A percentile compares a stretch with the other conserved stretches of the same genome.
These are phyloP conservation scores for Draba incana DNA, from an alignment of 345 rosid genomes.

Conservation along the genomic window DNA sequence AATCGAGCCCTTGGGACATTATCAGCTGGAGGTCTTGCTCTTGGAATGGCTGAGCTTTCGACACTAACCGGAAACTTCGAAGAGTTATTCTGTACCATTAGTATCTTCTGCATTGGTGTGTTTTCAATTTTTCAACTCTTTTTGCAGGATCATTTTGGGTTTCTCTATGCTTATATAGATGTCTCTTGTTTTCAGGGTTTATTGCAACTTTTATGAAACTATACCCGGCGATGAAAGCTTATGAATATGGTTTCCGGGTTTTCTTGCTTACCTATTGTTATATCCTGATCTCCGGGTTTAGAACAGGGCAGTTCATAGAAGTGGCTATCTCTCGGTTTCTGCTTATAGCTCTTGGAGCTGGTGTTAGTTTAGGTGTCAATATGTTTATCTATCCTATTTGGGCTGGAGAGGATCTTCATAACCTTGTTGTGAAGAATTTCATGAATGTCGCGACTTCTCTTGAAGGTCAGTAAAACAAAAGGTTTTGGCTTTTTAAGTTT, in stretches of 20 bases:
- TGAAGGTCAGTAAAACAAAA: slow-evolving; percentile 60
- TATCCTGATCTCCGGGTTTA: slow-evolving; percentile 81
- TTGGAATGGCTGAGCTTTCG: slow-evolving; percentile 81
- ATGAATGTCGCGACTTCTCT: slow-evolving; percentile 78
- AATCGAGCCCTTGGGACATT: slow-evolving; percentile 88
- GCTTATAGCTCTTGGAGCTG: slow-evolving; percentile 89
- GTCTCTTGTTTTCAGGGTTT: slow-evolving; percentile 59
- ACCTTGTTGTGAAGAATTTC: slow-evolving; percentile 83
- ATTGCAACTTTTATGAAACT: slow-evolving; percentile 69
- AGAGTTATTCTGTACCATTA: slow-evolving; percentile 63
- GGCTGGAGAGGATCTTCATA: slow-evolving; percentile 98
- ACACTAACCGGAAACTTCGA: slow-evolving; percentile 70
- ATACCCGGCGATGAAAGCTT: slow-evolving; percentile 85
- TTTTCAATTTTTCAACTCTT: not conserved
- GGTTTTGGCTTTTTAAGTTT: not conserved
- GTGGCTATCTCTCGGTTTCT: slow-evolving; percentile 77
- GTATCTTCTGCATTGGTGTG: slow-evolving; percentile 75
- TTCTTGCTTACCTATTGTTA: slow-evolving; percentile 84
- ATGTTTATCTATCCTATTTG: slow-evolving; percentile 92
- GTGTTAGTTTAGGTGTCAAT: slow-evolving; percentile 71
- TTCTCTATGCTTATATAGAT: slow-evolving; percentile 26
- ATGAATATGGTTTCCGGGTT: slow-evolving; percentile 91
- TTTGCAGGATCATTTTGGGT: not conserved
- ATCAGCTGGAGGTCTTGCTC: slow-evolving; percentile 94
- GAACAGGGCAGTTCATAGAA: slow-evolving; percentile 70